Evolutionary conservation across 2,329 filamentous ascomycete species (phyloP).

Genomic region (Diaporthe amygdali): DNA sequence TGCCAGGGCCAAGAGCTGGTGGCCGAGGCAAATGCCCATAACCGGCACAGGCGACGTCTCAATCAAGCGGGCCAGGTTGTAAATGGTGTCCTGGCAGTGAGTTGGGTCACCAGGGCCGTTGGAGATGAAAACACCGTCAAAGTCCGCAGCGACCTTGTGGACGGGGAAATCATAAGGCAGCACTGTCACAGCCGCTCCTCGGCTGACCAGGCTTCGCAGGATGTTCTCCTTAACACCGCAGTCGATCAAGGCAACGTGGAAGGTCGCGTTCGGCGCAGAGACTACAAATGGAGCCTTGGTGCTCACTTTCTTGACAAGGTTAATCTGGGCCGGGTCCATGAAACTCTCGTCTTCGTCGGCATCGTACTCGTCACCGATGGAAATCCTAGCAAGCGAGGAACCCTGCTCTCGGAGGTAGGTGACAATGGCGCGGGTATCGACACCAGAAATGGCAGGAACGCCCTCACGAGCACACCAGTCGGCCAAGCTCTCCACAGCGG

Average conservation of each 20-base stretch:
- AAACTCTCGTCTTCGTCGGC: conserved; percentile 97
- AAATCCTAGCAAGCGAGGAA: conserved; percentile 93
- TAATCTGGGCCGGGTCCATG: conserved; percentile 93
- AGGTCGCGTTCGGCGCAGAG: conserved; percentile 79
- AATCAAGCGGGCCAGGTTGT: conserved; percentile 90
- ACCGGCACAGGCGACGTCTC: conserved; percentile 88
- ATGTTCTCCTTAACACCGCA: conserved; percentile 99
- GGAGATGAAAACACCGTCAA: conserved; percentile 98
- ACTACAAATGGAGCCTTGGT: conserved; percentile 99
- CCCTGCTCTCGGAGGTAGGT: conserved; percentile 95
- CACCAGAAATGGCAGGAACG: conserved; percentile 93
- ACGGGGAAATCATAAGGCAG: conserved; percentile 98
- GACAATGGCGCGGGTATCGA: conserved; percentile 96
- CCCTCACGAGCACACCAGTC: conserved; percentile 97
- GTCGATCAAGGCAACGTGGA: conserved; percentile 94
- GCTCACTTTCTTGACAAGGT: conserved; percentile 93
- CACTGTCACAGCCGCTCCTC: conserved; percentile 89
- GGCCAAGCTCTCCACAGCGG: conserved; percentile 89
- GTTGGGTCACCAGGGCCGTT: conserved; percentile 98
- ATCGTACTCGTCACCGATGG: conserved; percentile 96
- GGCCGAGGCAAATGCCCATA: conserved; percentile 97
- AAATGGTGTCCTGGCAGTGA: conserved; percentile 92
- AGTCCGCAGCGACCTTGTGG: conserved; percentile 97
- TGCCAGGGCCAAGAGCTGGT: conserved; percentile 92
- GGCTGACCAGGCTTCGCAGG: conserved; percentile 88